phyloP scores from a whole-genome alignment of 306 rosid genomes.

The Dryas octopetala region DNA sequence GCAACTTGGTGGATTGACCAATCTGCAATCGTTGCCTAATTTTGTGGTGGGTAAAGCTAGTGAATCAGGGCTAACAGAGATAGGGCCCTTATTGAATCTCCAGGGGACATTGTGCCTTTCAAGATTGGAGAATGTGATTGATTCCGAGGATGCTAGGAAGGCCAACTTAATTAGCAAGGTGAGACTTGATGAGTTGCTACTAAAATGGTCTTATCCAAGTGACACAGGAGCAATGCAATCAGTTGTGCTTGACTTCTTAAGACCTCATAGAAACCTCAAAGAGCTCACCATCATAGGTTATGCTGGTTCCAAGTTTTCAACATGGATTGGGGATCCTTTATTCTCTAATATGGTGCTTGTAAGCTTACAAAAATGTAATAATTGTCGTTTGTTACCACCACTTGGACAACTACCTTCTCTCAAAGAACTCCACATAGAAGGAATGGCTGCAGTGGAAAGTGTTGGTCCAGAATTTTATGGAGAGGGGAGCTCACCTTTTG shows the following conservation, averaged over 20 bases:
- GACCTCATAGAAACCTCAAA: not conserved
- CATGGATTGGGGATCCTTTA: slow-evolving; percentile 1
- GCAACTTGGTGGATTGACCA: not conserved
- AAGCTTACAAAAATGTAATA: not conserved
- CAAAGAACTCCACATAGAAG: not conserved
- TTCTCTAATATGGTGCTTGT: not conserved
- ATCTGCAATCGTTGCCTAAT: not conserved
- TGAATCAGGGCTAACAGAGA: not conserved
- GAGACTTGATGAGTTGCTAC: not conserved
- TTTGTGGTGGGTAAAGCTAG: no score
- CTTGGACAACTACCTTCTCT: not conserved
- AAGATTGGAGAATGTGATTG: slow-evolving; percentile 8
- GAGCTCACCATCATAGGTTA: not conserved
- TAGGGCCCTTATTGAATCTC: slow-evolving; percentile 5
- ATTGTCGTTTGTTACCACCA: slow-evolving; percentile 10
- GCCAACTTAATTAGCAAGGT: slow-evolving; percentile 1
- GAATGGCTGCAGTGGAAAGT: no score
- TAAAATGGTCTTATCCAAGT: not conserved
- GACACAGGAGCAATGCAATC: no score
- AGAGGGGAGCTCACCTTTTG: no score
- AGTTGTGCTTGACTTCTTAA: not conserved
- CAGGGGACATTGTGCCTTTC: slow-evolving; percentile 3
- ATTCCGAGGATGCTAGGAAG: not conserved
- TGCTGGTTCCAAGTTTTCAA: not conserved
- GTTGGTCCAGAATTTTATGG: no score